Evolutionary conservation across 1,284 basidiomycete species (phyloP), one percentile per base, ranked within the genome.

Genomic region (Pyrrhoderma noxium): DNA sequence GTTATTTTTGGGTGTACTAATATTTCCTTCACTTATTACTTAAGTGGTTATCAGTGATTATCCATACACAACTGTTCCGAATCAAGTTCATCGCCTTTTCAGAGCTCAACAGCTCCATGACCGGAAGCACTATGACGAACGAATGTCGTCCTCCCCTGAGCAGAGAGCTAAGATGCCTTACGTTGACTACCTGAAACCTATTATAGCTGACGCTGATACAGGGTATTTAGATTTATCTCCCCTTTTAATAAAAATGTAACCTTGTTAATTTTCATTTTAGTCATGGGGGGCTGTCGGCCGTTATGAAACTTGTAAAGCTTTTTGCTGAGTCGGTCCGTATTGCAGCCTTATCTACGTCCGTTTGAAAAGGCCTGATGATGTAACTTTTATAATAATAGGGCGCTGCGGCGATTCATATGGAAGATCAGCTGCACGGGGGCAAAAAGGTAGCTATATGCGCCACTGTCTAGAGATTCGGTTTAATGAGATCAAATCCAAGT

Each of bases 241-340:
- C 13, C 18, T 19, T 46, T 7, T n/a, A 38, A 9, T 46, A 31
- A 39, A 9, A 23, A 23, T 45, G 42, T 58, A 40, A 52, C 45
- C 47, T 7, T n/a, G 14, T 40, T 16, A 31, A 31, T 31, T 31
- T 23, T 60, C 51, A 16, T 47, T 37, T 27, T 52, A 93, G 89
- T 21, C 88, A 95, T 63, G 92, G 91, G 59, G 95, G 94, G 53
- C 75, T 92, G 7, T 96, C 94, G 23, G 85, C 94, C 35, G 92
- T 98, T 47, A 94, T 99, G 90, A 98, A 97, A 72, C 77, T 95
- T n/a, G 79, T 79, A 45, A 95, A 94, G 65, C 74, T 93, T 36
- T 95, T 95, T 62, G 92, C 89, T 23, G 92, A 95, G 72, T 88
- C 89, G 54, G 83, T 84, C 57, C 64, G 70, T 62, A 47, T 35